A percentile compares a stretch with the other conserved stretches of the same genome.
These are phyloP conservation scores for Massarina eburnea DNA, from an alignment of 2,329 filamentous ascomycete genomes.

Conservation along the genomic window DNA sequence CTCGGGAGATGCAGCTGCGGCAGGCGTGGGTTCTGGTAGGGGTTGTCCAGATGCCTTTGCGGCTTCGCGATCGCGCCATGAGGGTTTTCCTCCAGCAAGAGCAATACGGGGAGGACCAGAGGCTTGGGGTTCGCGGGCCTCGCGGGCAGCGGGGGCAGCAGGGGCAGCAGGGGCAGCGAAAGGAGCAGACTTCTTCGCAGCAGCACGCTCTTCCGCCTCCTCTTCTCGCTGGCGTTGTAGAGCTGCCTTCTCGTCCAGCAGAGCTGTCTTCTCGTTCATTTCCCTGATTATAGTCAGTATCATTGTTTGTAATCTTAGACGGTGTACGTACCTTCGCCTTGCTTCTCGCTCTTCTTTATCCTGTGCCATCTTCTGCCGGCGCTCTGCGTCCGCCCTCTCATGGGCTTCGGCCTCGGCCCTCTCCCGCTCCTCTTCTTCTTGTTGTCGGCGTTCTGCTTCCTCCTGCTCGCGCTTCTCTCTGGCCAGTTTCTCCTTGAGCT, in stretches of 20 bases:
- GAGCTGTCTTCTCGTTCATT: constrained; percentile 62
- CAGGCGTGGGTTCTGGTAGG: constrained; percentile 32
- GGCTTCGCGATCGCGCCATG: constrained; percentile 74
- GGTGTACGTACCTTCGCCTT: constrained; percentile 56
- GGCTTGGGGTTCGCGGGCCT: constrained; percentile 40
- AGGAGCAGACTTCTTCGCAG: constrained; percentile 57
- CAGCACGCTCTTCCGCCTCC: constrained; percentile 77
- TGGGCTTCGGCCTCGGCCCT: constrained; percentile 84
- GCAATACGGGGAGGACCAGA: constrained; percentile 62
- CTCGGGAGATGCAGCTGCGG: constrained; percentile 35
- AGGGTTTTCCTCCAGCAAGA: constrained; percentile 63
- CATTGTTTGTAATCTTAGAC: constrained; percentile 8
- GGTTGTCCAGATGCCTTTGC: constrained; percentile 41
- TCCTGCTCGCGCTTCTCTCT: constrained; percentile 83
- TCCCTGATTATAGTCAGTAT: constrained; percentile 52
- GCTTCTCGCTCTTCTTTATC: constrained; percentile 64
- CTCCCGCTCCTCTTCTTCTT: constrained; percentile 83
- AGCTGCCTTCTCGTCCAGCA: constrained; percentile 65
- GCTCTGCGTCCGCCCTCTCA: constrained; percentile 76
- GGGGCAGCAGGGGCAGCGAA: constrained; percentile 37
- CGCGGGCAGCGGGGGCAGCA: constrained; percentile 37
- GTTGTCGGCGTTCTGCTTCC: constrained; percentile 74
- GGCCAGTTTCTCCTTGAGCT: constrained; percentile 78
- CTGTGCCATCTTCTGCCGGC: constrained; percentile 71
- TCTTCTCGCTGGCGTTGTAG: constrained; percentile 81